phyloP scores from a whole-genome alignment of 305 asterid genomes.

The Solanum hybrid region DNA sequence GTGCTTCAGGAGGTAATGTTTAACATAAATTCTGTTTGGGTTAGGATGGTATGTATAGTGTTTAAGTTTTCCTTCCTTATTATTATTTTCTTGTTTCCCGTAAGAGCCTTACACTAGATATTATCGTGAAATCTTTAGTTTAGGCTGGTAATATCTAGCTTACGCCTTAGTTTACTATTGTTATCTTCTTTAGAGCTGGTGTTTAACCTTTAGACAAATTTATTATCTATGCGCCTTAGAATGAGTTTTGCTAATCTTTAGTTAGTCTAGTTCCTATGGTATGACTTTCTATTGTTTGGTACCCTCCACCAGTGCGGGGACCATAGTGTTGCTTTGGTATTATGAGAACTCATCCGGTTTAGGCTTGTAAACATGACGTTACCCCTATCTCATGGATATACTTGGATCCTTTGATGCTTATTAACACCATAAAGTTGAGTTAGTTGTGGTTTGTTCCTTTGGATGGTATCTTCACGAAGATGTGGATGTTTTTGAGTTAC shows the following conservation, averaged over 20 bases:
- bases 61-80: background rate
- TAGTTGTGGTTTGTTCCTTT: background rate
- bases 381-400: background rate
- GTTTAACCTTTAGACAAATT: background rate
- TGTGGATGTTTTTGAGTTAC: background rate
- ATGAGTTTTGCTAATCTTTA: background rate
- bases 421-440: background rate
- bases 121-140: background rate
- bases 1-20: background rate
- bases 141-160: background rate
- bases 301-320: background rate
- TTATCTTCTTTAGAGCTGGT: background rate
- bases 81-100: background rate
- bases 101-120: background rate
- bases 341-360: background rate
- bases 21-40: background rate
- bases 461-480: background rate
- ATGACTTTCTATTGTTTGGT: background rate
- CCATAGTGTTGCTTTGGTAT: background rate
- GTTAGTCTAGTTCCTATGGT: background rate
- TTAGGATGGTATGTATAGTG: background rate
- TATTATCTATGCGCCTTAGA: background rate
- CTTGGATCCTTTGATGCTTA: background rate
- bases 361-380: background rate
- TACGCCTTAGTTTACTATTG: background rate